phyloP scores from a whole-genome alignment of 208 protist species.

The Acanthamoeba sp. region DNA sequence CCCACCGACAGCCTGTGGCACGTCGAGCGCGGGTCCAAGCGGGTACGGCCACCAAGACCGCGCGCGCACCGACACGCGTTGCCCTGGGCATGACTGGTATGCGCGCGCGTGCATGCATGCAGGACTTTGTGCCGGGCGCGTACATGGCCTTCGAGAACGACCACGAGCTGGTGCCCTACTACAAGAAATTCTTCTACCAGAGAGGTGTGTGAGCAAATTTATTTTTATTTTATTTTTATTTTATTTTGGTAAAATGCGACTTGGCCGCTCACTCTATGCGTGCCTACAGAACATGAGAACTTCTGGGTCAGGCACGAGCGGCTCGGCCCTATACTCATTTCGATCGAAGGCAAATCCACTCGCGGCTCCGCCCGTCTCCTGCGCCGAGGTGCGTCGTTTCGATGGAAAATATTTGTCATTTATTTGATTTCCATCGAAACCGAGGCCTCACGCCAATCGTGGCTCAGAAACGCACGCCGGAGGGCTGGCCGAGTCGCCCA shows the following conservation, averaged over 20 bases:
- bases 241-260: too few relatives aligned
- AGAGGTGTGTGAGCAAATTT: neutral
- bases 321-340: conserved; percentile 3
- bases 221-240: neutral
- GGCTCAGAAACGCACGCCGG: neutral
- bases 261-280: neutral
- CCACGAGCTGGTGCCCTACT: neutral
- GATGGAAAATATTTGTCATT: too few relatives aligned
- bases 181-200: conserved; percentile 21
- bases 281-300: conserved; percentile 3
- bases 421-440: too few relatives aligned
- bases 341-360: neutral
- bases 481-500: neutral
- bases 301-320: conserved; percentile 1
- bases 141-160: conserved; percentile 51
- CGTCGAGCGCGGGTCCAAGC: neutral
- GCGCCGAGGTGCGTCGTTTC: neutral
- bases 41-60: neutral
- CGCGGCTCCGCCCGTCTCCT: neutral
- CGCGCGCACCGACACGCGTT: neutral
- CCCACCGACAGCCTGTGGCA: conserved; percentile 15
- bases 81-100: neutral
- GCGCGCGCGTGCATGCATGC: neutral
- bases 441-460: too few relatives aligned
- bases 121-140: conserved; percentile 58